Conservation (phyloP, 768 basidiomycete genomes). For the Mycena epipterygia region DNA sequence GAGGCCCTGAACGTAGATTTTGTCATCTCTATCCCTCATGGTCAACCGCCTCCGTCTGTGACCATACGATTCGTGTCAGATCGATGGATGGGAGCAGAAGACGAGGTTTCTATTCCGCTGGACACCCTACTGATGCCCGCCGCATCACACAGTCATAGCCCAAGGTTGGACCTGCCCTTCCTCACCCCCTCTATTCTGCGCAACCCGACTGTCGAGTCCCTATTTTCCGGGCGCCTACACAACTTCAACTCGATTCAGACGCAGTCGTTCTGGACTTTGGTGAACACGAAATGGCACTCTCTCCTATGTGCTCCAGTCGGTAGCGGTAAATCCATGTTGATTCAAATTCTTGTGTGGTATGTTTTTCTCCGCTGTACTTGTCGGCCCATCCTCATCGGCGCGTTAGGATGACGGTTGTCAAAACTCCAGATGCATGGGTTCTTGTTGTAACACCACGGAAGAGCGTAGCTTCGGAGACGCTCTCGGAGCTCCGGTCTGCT, state of each 20-base stretch:
- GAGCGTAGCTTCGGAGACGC: conserved; percentile 67
- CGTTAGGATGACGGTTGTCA: conserved; percentile 68
- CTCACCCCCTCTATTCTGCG: conserved; percentile 69
- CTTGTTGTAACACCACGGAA: conserved; percentile 75
- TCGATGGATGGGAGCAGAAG: conserved; percentile 93
- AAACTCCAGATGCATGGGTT: conserved; percentile 62
- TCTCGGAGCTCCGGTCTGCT: conserved; percentile 64
- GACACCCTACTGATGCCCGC: conserved; percentile 83
- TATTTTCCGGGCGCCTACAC: conserved; percentile 61
- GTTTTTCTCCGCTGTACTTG: conserved; percentile 38
- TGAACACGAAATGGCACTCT: conserved; percentile 75
- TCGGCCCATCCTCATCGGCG: not conserved
- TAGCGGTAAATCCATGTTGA: conserved; percentile 85
- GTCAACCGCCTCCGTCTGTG: conserved; percentile 71
- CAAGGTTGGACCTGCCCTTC: conserved; percentile 81
- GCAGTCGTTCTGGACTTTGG: conserved; percentile 87
- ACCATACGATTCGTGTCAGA: conserved; percentile 89
- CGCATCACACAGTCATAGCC: conserved; percentile 67
- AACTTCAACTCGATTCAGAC: conserved; percentile 90
- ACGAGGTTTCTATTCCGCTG: conserved; percentile 74
- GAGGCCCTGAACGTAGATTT: conserved; percentile 77
- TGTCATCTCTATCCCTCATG: conserved; percentile 78
- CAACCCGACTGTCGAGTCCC: conserved; percentile 58
- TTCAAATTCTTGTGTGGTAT: conserved; percentile 80
- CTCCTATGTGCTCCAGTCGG: conserved; percentile 85